Base-by-base conservation (phyloP, 2,329 filamentous ascomycete genomes). In the Macrophomina pseudophaseolina region DNA sequence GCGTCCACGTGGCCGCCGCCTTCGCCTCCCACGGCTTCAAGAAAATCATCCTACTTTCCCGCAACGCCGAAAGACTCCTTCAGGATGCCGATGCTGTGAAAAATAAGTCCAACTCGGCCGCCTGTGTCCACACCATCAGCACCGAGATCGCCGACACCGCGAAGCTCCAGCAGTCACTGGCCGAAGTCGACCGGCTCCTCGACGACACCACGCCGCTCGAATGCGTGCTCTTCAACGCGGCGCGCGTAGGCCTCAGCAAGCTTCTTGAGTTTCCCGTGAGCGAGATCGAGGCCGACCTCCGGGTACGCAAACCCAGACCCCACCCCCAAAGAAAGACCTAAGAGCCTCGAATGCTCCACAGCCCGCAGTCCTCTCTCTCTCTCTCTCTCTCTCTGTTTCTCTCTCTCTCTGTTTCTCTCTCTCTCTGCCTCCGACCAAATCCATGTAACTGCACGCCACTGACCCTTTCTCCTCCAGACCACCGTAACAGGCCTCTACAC, bases 191-290 rank as follows among this genome's bases (percentile, higher is more conserved):
- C 1, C 75, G 80, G 54, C 81, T 80, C 18, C 75, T 75, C n/a
- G 69, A 71, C 1, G 73, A 23, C 52, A 54, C 23, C 23, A 23
- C 32, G 4, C 52, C 52, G 7, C 52, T 85, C 1, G 81, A 85
- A 54, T 81, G 81, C 28, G 76, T 86, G 3, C 80, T 85, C 51
- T 86, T 82, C 77, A 87, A 87, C 69, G 83, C 84, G 0, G 85
- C 84, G 3, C 74, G 82, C 0, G 81, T 86, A 1, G 77, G 77
- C 6, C 77, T 79, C 0, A 80, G 78, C 30, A 73, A 77, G 3
- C 74, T 83, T 0, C 72, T 86, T 6, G 75, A 79, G 40, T 80
- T 81, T 58, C 72, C 70, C 2, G 76, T 82, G 1, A 75, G 80
- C 51, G 80, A 83, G 16, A 80, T 87, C 9, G 74, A 85, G 33